phyloP scores from a whole-genome alignment of 2,329 filamentous ascomycete species.

The Claviceps pusilla region DNA sequence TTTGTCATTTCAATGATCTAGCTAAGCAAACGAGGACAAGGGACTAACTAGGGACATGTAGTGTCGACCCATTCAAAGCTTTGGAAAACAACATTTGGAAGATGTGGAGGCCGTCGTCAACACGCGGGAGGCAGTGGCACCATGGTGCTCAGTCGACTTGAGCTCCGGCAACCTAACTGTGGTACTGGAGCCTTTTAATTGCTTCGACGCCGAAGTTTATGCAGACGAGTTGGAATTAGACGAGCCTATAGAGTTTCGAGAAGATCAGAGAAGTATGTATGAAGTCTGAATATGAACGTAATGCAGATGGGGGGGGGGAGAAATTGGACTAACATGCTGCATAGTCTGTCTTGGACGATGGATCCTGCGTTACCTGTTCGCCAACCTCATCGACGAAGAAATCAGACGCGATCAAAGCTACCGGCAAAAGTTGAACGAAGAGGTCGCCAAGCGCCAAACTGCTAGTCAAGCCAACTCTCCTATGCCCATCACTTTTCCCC shows the following conservation, averaged over 20 bases:
- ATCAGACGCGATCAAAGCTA: conserved; percentile 64
- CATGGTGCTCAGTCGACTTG: conserved; percentile 93
- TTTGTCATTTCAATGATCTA: not conserved
- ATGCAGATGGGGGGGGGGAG: too few relatives aligned
- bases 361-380: conserved; percentile 85
- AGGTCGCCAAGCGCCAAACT: conserved; percentile 41
- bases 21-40: not conserved
- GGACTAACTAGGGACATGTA: conserved; percentile 20
- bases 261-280: conserved; percentile 73
- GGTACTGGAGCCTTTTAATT: conserved; percentile 83
- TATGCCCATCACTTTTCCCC: conserved; percentile 37
- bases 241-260: conserved; percentile 64
- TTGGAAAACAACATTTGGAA: conserved; percentile 84
- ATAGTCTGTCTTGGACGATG: conserved; percentile 91
- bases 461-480: conserved; percentile 44
- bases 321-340: conserved; percentile 10
- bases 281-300: too few relatives aligned
- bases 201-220: conserved; percentile 95
- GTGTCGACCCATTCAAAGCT: conserved; percentile 80
- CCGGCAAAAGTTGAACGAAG: conserved; percentile 52
- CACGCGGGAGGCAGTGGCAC: conserved; percentile 74
- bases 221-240: conserved; percentile 71
- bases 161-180: conserved; percentile 85
- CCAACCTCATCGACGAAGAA: conserved; percentile 77
- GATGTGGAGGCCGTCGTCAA: conserved; percentile 81